Percentiles rank a stretch among this genome's conserved stretches.
Conservation (phyloP, 306 rosid genomes). For the Lathyrus tuberosus region DNA sequence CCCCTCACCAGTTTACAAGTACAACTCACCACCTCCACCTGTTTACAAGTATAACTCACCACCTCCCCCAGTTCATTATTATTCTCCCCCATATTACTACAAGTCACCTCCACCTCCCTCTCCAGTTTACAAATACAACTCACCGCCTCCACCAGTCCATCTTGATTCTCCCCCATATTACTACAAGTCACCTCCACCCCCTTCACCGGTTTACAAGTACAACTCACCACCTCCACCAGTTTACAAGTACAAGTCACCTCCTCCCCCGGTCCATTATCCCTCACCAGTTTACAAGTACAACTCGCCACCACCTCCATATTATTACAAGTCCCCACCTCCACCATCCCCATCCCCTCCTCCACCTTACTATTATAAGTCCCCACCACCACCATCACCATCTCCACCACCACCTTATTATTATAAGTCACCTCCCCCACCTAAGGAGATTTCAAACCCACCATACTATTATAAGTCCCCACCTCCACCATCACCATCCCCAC, state of each 20-base stretch:
- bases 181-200: neutral
- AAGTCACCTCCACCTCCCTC: constrained; percentile 49
- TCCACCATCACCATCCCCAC: constrained; percentile 39
- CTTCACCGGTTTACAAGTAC: neutral
- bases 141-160: neutral
- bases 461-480: constrained; percentile 16
- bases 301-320: neutral
- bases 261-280: neutral
- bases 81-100: constrained; percentile 41
- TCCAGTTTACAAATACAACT: neutral
- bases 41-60: neutral
- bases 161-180: neutral
- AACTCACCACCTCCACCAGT: neutral
- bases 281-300: neutral
- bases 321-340: neutral
- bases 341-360: no score
- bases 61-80: constrained; percentile 32
- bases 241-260: neutral
- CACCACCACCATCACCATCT: no score
- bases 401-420: constrained; percentile 30
- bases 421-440: no score
- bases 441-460: no score
- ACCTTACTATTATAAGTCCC: no score
- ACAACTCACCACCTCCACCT: constrained; percentile 31
- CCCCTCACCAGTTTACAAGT: neutral